Base-by-base conservation (phyloP, 2,329 filamentous ascomycete genomes). In the Fusarium sp. region DNA sequence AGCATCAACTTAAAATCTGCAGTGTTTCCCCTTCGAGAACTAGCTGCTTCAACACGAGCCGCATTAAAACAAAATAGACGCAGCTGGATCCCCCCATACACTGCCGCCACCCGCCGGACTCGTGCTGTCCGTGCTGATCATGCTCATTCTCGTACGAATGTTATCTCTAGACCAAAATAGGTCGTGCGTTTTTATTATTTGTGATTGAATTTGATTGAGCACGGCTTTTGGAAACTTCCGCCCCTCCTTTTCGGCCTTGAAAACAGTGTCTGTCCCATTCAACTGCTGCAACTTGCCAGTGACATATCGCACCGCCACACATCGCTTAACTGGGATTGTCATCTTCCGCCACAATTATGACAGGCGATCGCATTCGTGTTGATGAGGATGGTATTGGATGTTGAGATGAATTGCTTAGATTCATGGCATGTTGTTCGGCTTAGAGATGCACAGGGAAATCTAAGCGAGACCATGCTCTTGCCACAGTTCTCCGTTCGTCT, bases 11-110 rank as follows among this genome's bases (percentile, higher is more conserved):
- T 21, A 53, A 54, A 55, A 45, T 46, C 43, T 31, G 39, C 46
- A 51, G 52, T 49, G 39, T 55, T 68, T 68, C 65, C 65, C 62
- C 41, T 62, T 58, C 37, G 33, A 69, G 65, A 58, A 54, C 21
- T 36, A 47, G 25, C 21, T 33, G 41, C 53, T 48, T 62, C 21
- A 67, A 72, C 56, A 69, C 53, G 69, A 67, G 50, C 53, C 54
- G 51, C 52, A 53, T 53, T 41, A 33, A 46, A 53, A 40, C 29
- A 46, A 45, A 51, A 58, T 41, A 58, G 41, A 49, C 47, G 57
- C 51, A 51, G 29, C 48, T 66, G 46, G 51, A 51, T 48, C 46
- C 31, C 31, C 31, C 45, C 54, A 52, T 23, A 42, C 54, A 61
- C 53, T 45, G 40, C 57, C 59, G 47, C 37, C 51, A 59, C 51